Conservation (phyloP, 371 early-diverging fungal genomes). For the Smittium culicis region DNA sequence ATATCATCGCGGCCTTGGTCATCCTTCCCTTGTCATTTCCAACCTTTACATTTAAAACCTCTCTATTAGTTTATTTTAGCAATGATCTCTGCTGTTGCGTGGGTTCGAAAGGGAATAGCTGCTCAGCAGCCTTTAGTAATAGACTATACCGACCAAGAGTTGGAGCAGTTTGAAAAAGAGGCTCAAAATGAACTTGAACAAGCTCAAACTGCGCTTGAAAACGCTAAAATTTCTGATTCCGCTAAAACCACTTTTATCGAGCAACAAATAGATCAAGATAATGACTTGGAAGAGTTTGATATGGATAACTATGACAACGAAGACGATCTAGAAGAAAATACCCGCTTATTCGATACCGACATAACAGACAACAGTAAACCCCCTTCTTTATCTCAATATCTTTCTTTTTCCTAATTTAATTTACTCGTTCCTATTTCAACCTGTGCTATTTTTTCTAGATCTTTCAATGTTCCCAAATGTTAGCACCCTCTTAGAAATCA, state of each 20-base stretch:
- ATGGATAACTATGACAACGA: slow-evolving; percentile 58
- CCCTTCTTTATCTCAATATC: background rate
- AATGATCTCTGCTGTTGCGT: slow-evolving; percentile 68
- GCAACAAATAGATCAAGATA: slow-evolving; percentile 24
- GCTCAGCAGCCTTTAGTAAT: slow-evolving; percentile 44
- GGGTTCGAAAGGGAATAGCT: slow-evolving; percentile 84
- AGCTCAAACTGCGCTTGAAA: slow-evolving; percentile 51
- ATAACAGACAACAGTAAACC: slow-evolving; percentile 1
- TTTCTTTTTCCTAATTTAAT: background rate
- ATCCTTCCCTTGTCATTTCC: too few species aligned
- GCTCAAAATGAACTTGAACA: slow-evolving; percentile 55
- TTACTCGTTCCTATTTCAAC: background rate
- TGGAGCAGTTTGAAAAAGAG: slow-evolving; percentile 50
- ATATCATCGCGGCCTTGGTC: too few species aligned
- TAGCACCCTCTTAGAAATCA: slow-evolving; percentile 11
- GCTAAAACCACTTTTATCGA: slow-evolving; percentile 14
- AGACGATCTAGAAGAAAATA: slow-evolving; percentile 44
- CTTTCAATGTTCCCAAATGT: slow-evolving; percentile 13
- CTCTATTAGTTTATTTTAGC: too few species aligned
- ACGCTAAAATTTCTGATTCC: slow-evolving; percentile 15
- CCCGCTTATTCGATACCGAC: slow-evolving; percentile 5
- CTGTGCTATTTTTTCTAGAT: background rate
- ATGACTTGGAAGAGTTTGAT: slow-evolving; percentile 60
- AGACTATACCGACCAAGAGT: slow-evolving; percentile 68
- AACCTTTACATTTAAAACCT: too few species aligned